These are phyloP conservation scores for Metschnikowia cubensis DNA, from an alignment of 805 yeast genomes.

Conservation along the genomic window DNA sequence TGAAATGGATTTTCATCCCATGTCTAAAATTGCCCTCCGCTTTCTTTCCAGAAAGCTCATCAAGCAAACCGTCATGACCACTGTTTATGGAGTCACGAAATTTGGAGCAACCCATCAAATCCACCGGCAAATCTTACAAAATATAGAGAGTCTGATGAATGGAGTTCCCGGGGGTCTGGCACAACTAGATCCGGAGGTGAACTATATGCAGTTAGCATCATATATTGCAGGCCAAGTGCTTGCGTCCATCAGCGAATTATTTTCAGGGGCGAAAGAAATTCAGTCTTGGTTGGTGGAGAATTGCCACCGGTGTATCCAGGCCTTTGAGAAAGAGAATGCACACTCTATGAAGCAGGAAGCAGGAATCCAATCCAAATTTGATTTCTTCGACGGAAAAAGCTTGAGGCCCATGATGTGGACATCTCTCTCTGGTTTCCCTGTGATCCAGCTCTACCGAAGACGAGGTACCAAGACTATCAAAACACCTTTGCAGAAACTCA, in stretches of 20 bases:
- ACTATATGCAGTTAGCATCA: conserved; percentile 5
- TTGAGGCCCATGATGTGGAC: conserved; percentile 42
- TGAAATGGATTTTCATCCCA: conserved; percentile 1
- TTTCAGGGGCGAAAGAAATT: conserved; percentile 29
- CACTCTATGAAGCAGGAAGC: too few species aligned
- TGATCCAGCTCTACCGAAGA: conserved; percentile 33
- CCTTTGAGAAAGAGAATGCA: conserved; percentile 18
- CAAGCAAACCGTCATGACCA: conserved; percentile 44
- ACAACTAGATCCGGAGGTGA: too few species aligned
- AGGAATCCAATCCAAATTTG: neutral
- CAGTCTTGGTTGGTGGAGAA: conserved; percentile 35
- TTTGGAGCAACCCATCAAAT: conserved; percentile 37
- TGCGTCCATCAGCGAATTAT: conserved; percentile 22
- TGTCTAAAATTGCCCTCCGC: conserved; percentile 15
- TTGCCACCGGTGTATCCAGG: conserved; percentile 26
- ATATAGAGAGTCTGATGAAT: too few species aligned
- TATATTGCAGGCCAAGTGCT: conserved; percentile 14
- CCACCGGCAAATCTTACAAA: conserved; percentile 1
- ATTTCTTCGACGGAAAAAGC: conserved; percentile 20
- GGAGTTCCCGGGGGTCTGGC: too few species aligned
- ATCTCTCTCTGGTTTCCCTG: conserved; percentile 37
- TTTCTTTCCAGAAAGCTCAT: conserved; percentile 30
- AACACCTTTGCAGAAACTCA: conserved; percentile 24
- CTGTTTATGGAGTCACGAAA: conserved; percentile 41
- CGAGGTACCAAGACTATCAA: conserved; percentile 12